Conservation (phyloP, 768 basidiomycete genomes). For the Phylloporus sp. region DNA sequence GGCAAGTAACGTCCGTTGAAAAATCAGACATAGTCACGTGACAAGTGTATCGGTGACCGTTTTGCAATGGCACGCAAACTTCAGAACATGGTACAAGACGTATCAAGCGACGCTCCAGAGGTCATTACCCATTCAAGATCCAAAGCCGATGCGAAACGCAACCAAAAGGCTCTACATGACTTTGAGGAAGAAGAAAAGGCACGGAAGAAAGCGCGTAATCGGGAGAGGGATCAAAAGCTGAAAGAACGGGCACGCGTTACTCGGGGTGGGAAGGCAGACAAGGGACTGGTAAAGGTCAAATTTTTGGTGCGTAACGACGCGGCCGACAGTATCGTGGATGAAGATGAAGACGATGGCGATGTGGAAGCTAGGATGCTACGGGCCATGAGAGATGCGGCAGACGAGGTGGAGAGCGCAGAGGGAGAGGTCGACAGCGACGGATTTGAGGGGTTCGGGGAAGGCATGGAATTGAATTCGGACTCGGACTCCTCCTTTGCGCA, state of each 20-base stretch:
- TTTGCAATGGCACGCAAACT: constrained; percentile 18
- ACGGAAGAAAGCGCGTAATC: constrained; percentile 43
- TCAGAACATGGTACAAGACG: constrained; percentile 9
- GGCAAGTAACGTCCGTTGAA: no score
- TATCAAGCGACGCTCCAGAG: constrained; percentile 45
- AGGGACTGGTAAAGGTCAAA: constrained; percentile 14
- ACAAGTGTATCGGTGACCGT: not conserved
- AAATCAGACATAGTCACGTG: not conserved
- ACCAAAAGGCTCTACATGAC: constrained; percentile 35
- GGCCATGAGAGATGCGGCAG: constrained; percentile 27
- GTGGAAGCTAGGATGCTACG: constrained; percentile 26
- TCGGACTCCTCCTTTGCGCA: constrained; percentile 15
- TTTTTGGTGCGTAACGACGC: constrained; percentile 18
- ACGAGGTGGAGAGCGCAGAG: constrained; percentile 16
- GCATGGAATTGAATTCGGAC: constrained; percentile 7
- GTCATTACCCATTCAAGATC: constrained; percentile 44
- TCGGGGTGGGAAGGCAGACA: constrained; percentile 4
- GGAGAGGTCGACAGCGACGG: constrained; percentile 18
- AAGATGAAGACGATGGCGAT: constrained; percentile 17
- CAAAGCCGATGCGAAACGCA: constrained; percentile 39
- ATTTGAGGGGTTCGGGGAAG: constrained; percentile 7
- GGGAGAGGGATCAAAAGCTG: constrained; percentile 44
- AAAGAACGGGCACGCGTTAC: constrained; percentile 44
- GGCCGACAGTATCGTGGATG: constrained; percentile 24
- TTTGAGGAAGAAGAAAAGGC: constrained; percentile 37